Base-by-base conservation (phyloP, 805 yeast genomes). In the Schwanniomyces occidentalis region DNA sequence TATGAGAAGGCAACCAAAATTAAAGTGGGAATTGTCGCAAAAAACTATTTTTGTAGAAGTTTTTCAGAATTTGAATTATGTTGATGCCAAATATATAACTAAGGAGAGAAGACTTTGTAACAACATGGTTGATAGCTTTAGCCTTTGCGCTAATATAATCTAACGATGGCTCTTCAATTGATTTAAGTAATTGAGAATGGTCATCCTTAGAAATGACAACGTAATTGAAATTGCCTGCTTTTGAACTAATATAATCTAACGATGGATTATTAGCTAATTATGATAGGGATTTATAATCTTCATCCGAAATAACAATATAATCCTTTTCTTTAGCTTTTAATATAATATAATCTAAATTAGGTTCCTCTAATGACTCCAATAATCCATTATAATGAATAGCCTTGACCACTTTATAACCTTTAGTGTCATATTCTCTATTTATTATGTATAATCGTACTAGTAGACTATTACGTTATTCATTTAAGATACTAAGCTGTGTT, bases 341-440 rank as follows among this genome's bases (percentile, higher is more conserved):
- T 8, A 19, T 30, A 8, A 61, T 27, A 16, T 54, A 54, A 5
- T 56, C 63, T 2, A 52, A n/a, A 1, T 46, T 23, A 8, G 67
- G 66, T 14, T 59, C 63, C 27, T 57, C 43, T 1, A 63, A 60
- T 16, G 35, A 22, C 20, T 49, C 48, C 16, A 51, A 57, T 24
- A 68, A 48, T 14, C 49, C 46, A 15, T 69, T 52, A 31, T 61
- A 64, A n/a, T n/a, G n/a, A n/a, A n/a, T n/a, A n/a, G n/a, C n/a
- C n/a, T n/a, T n/a, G n/a, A n/a, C n/a, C n/a, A n/a, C n/a, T n/a
- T n/a, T n/a, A n/a, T n/a, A n/a, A n/a, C n/a, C n/a, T n/a, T n/a
- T n/a, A n/a, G n/a, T n/a, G n/a, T n/a, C n/a, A n/a, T n/a, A n/a
- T n/a, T n/a, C n/a, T n/a, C n/a, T n/a, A n/a, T n/a, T n/a, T n/a